These are phyloP conservation scores for Trichoderma afroharzianum DNA, from an alignment of 2,329 filamentous ascomycete genomes.

Conservation along the genomic window DNA sequence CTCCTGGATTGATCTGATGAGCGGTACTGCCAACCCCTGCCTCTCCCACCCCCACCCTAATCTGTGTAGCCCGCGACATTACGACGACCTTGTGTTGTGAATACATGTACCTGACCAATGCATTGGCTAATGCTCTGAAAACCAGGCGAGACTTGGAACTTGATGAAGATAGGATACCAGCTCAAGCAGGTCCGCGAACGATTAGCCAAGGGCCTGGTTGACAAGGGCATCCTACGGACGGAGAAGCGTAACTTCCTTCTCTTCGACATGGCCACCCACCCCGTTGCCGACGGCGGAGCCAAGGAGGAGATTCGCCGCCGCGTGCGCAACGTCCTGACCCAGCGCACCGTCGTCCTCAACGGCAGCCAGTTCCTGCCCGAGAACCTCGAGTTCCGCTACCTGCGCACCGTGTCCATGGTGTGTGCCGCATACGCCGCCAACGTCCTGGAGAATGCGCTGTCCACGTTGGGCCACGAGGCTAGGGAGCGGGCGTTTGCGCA, in stretches of 20 bases:
- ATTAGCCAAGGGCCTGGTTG: conserved; percentile 92
- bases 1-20: conserved; percentile 99
- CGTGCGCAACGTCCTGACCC: conserved; percentile 87
- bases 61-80: neutral
- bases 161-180: conserved; percentile 99
- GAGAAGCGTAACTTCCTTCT: conserved; percentile 99
- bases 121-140: neutral
- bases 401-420: conserved; percentile 91
- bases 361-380: conserved; percentile 87
- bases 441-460: conserved; percentile 95
- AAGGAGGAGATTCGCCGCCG: conserved; percentile 96
- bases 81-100: neutral
- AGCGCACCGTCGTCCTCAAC: conserved; percentile 87
- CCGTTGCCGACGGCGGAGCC: conserved; percentile 90
- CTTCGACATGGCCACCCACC: conserved; percentile 99
- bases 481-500: conserved; percentile 93
- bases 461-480: conserved; percentile 88
- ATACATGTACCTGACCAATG: neutral
- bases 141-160: conserved; percentile 95
- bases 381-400: conserved; percentile 88
- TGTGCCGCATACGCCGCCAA: conserved; percentile 98
- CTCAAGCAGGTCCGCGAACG: conserved; percentile 98
- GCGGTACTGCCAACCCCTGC: conserved; percentile 58
- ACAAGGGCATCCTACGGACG: conserved; percentile 96
- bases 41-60: neutral